Percentiles rank a stretch among this genome's conserved stretches.
Evolutionary conservation across 1,284 basidiomycete species (phyloP).

Genomic region (Rhodotorula mucilaginosa): DNA sequence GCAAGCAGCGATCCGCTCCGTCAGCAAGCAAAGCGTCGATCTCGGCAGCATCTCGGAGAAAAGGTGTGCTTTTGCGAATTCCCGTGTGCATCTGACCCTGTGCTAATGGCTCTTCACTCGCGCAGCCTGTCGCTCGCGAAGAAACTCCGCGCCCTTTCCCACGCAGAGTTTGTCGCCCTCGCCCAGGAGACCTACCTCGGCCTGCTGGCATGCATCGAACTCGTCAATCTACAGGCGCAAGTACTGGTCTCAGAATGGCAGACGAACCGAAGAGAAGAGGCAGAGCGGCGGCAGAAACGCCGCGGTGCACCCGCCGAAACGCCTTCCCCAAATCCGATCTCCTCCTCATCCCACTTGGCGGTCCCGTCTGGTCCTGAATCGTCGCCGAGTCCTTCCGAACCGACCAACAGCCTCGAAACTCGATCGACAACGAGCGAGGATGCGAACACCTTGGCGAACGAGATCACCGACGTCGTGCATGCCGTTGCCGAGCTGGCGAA

Average conservation of each 20-base stretch:
- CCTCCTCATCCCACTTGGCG: neutral
- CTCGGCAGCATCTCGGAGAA: conserved; percentile 43
- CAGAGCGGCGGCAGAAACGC: conserved; percentile 14
- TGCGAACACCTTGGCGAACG: conserved; percentile 46
- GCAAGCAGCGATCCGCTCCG: conserved; percentile 18
- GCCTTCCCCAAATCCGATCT: neutral
- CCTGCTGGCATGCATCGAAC: conserved; percentile 68
- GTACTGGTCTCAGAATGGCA: conserved; percentile 64
- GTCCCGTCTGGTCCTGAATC: neutral
- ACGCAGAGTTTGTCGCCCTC: conserved; percentile 66
- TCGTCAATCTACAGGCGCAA: conserved; percentile 64
- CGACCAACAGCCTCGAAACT: neutral
- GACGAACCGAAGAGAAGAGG: conserved; percentile 16
- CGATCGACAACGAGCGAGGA: conserved; percentile 14
- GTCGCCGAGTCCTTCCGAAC: neutral
- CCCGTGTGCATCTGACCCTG: conserved; percentile 3
- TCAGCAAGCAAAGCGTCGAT: conserved; percentile 33
- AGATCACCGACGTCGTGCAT: conserved; percentile 69
- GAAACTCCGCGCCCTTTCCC: conserved; percentile 65
- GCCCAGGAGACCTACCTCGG: conserved; percentile 64
- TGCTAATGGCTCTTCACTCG: neutral
- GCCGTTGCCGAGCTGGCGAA: conserved; percentile 82
- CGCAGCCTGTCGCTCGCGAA: conserved; percentile 56
- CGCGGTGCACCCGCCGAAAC: neutral
- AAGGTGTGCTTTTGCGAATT: conserved; percentile 43